Percentiles rank a stretch among this genome's conserved stretches.
phyloP scores from a whole-genome alignment of 2,329 filamentous ascomycete species.

The Ophiostoma triangulosporum region DNA sequence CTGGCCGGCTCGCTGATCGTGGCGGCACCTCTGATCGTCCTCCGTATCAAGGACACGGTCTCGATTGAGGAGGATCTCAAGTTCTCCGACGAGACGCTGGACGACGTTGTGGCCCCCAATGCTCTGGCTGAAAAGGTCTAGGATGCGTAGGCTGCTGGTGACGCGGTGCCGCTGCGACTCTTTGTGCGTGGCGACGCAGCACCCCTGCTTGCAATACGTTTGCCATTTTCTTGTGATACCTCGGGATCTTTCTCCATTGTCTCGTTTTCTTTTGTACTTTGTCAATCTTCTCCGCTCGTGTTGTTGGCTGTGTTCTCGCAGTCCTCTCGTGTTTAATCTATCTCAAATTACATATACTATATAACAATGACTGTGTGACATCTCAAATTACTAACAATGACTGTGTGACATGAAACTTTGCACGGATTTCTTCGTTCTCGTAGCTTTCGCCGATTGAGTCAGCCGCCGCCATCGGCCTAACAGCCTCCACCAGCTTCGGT shows the following conservation, averaged over 20 bases:
- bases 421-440: no score
- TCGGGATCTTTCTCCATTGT: not conserved
- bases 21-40: constrained; percentile 65
- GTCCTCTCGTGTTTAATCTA: no score
- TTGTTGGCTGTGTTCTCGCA: not conserved
- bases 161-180: no score
- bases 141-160: constrained; percentile 6
- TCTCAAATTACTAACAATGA: no score
- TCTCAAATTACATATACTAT: no score
- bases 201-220: not conserved
- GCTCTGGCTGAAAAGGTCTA: constrained; percentile 11
- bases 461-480: no score
- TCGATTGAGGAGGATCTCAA: constrained; percentile 67
- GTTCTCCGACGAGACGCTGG: constrained; percentile 70
- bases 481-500: not conserved
- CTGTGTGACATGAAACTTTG: no score
- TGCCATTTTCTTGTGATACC: not conserved
- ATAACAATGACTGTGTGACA: no score
- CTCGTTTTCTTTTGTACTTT: not conserved
- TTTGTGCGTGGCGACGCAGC: not conserved
- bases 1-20: constrained; percentile 60
- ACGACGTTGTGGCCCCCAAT: constrained; percentile 42
- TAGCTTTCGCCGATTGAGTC: no score
- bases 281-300: no score
- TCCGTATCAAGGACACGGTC: constrained; percentile 73